Base-by-base conservation (phyloP, 257 asterid genomes). In the Phtheirospermum japonicum region DNA sequence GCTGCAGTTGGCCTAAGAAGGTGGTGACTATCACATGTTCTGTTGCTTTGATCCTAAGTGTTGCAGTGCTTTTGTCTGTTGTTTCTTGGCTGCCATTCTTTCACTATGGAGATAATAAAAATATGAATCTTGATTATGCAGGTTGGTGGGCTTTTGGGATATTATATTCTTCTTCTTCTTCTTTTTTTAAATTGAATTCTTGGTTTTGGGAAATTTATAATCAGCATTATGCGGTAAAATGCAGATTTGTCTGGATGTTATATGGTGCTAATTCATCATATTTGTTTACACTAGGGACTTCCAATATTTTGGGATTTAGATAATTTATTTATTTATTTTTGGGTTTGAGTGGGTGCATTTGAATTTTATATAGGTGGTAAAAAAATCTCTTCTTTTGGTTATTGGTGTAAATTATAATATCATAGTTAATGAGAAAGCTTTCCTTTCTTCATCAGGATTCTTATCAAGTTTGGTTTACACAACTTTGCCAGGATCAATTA, bases 41-140 rank as follows among this genome's bases (percentile, higher is more conserved):
- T 61, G 28, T 80, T 70, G 85, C 76, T 75, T 65, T 85, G 68
- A 36, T 85, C 16, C 75, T 88, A 64, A 83, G 95, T 51, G 71
- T 75, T 46, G 96, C 80, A 42, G 92, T 85, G 63, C 64, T 83
- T 28, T 69, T 83, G 20, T 82, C 93, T 68, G 90, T 91, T 78
- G 30, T 85, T 36, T 88, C 83, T 69, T 82, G 79, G 86, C 73
- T 86, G 77, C 96, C 96, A 54, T 63, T 81, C 71, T 82, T 83
- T 68, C 85, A 56, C 43, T 64, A 13, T 66, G 78, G 90, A 65
- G 80, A 79, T 78, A 76, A 45, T n/a, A 74, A 70, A 77, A 85
- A 75, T 85, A 86, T 77, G 85, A 95, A 85, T 83, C 96, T 88
- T 77, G 87, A 83, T 58, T 82, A 69, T 75, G 64, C 69, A 79